These are phyloP conservation scores for Pachysandra terminalis DNA, from an alignment of 164 flowering plant species.

Conservation along the genomic window DNA sequence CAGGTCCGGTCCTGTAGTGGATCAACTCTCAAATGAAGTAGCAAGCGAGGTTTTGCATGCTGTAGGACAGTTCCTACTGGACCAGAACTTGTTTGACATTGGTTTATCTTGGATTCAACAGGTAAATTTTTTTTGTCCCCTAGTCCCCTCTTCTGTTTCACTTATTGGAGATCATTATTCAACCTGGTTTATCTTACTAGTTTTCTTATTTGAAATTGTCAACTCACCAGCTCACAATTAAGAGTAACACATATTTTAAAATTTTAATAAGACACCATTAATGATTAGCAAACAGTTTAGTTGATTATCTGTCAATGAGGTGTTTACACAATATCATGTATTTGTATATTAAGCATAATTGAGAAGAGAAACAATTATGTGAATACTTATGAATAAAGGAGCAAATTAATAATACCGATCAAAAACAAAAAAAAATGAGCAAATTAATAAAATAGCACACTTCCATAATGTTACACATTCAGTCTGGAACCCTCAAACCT, in stretches of 20 bases:
- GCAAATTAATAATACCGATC: too few relatives aligned
- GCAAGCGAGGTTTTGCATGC: conserved; percentile 67
- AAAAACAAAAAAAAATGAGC: too few relatives aligned
- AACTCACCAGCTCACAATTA: not conserved
- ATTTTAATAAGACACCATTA: not conserved
- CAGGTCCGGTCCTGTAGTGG: conserved; percentile 79
- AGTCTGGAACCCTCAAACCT: too few relatives aligned
- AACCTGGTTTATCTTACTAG: not conserved
- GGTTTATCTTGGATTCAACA: conserved; percentile 87
- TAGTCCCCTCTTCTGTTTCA: not conserved
- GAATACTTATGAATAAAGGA: too few relatives aligned
- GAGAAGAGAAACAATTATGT: too few relatives aligned
- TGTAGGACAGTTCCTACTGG: conserved; percentile 64
- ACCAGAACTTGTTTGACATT: conserved; percentile 66
- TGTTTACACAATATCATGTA: too few relatives aligned
- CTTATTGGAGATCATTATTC: too few relatives aligned
- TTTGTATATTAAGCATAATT: too few relatives aligned
- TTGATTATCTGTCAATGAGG: too few relatives aligned
- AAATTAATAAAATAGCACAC: too few relatives aligned
- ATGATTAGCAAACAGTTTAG: not conserved
- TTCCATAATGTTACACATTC: too few relatives aligned
- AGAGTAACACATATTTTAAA: not conserved
- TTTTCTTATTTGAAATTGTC: not conserved
- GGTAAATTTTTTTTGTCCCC: conserved; percentile 38
- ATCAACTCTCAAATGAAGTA: conserved; percentile 74